Evolutionary conservation across 2,329 filamentous ascomycete genomes (phyloP), one percentile per base, ranked within the genome.

Genomic region (Xylaria digitata): DNA sequence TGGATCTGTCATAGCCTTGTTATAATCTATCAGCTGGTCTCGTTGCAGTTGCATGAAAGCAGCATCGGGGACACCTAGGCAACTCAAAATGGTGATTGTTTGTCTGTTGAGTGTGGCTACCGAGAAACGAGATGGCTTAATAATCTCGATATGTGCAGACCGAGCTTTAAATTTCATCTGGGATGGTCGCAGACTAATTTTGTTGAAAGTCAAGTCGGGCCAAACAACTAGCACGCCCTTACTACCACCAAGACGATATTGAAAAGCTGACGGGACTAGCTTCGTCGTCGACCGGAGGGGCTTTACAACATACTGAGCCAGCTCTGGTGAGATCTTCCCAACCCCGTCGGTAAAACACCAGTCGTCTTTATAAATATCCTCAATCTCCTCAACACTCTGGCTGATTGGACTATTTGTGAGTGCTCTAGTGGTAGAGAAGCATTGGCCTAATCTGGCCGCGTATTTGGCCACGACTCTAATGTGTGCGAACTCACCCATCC

Each of bases 281-380:
- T 85, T 79, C 13, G 84, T 84, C 21, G 83, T 80, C 34, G 94
- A 77, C 0, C 85, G 85, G 67, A 96, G 87, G 70, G 96, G 91
- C 15, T 87, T 82, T 8, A 90, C 86, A 50, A 96, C 88, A 79
- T 96, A 87, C 32, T 88, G 82, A 0, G 94, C 92, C 23, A 97
- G 82, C 66, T 92, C 90, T 0, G 80, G 80, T 0, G 95, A 97
- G n/a, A 99, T 93, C 76, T 93, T 96, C 1, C 96, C 96, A 2
- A 98, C 92, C 0, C 96, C 96, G 74, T 99, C 96, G 0, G 92
- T 96, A 77, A 98, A 99, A 67, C 83, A 91, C 74, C 88, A 89
- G 0, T 83, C 86, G 53, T 92, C 89, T 1, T 85, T 84, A 65
- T 89, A 82, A 21, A 98, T 86, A 70, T 98, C 96, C 0, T 84